phyloP scores from a whole-genome alignment of 2,329 filamentous ascomycete genomes.

The Akanthomyces uredinophilus region DNA sequence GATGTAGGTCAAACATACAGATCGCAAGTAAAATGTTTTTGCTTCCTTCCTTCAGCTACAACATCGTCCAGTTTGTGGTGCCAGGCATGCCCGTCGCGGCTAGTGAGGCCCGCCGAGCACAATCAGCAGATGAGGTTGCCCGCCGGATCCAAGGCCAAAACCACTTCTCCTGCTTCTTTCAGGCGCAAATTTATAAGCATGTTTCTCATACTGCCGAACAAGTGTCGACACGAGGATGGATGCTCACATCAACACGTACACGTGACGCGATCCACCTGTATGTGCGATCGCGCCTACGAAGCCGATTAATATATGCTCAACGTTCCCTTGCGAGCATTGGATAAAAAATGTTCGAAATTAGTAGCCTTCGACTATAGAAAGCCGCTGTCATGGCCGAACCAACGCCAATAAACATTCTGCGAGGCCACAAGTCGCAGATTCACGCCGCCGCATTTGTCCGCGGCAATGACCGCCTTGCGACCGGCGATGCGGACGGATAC shows the following conservation, averaged over 20 bases:
- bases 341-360: not conserved
- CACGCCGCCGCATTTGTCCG: constrained; percentile 71
- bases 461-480: constrained; percentile 70
- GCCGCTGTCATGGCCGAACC: constrained; percentile 18
- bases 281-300: not conserved
- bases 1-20: too few species aligned
- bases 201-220: too few species aligned
- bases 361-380: not conserved
- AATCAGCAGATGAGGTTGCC: too few species aligned
- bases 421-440: constrained; percentile 77
- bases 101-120: too few species aligned
- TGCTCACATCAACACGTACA: not conserved
- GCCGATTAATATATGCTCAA: not conserved
- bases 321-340: not conserved
- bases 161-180: too few species aligned
- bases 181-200: too few species aligned
- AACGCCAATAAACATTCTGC: constrained; percentile 60
- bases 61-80: too few species aligned
- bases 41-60: too few species aligned
- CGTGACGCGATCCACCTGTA: not conserved
- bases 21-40: too few species aligned
- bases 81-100: too few species aligned
- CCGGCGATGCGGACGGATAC: constrained; percentile 87
- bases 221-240: too few species aligned
- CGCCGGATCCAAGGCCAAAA: too few species aligned